phyloP scores from a whole-genome alignment of 305 asterid species.

The Fraxinus platypoda region DNA sequence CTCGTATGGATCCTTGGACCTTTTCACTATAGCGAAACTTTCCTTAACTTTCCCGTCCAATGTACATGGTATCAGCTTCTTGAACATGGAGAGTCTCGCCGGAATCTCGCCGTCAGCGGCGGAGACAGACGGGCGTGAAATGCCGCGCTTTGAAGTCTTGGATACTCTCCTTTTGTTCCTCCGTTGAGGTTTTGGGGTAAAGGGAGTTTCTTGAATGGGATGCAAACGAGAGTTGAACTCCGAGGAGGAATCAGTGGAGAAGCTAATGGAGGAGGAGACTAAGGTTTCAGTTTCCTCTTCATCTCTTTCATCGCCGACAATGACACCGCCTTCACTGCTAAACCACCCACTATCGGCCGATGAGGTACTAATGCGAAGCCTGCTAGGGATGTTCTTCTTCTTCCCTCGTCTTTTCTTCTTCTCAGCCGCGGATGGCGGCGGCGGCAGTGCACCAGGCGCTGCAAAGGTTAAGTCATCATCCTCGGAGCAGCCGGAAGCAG shows the following conservation, averaged over 20 bases:
- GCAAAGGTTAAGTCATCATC: conserved; percentile 22
- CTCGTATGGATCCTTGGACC: conserved; percentile 62
- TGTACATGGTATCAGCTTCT: conserved; percentile 61
- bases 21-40: conserved; percentile 80
- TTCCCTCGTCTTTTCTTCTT: conserved; percentile 36
- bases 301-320: conserved; percentile 16
- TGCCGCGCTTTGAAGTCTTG: conserved; percentile 21
- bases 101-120: conserved; percentile 41
- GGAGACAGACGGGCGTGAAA: conserved; percentile 14
- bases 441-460: conserved; percentile 23
- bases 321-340: conserved; percentile 40
- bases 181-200: conserved; percentile 19
- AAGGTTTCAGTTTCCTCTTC: conserved; percentile 58
- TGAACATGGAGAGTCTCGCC: conserved; percentile 67
- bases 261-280: conserved; percentile 46
- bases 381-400: conserved; percentile 23
- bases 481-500: conserved; percentile 24
- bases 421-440: conserved; percentile 11
- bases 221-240: conserved; percentile 34
- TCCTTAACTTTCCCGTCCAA: conserved; percentile 79
- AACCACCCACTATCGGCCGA: conserved; percentile 63
- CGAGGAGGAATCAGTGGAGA: conserved; percentile 43
- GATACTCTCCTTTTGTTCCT: conserved; percentile 29
- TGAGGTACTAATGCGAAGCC: conserved; percentile 49
- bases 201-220: conserved; percentile 32